A percentile compares a stretch with the other conserved stretches of the same genome.
Conservation (phyloP, 1,284 basidiomycete species). For the Meripilus lineatus region DNA sequence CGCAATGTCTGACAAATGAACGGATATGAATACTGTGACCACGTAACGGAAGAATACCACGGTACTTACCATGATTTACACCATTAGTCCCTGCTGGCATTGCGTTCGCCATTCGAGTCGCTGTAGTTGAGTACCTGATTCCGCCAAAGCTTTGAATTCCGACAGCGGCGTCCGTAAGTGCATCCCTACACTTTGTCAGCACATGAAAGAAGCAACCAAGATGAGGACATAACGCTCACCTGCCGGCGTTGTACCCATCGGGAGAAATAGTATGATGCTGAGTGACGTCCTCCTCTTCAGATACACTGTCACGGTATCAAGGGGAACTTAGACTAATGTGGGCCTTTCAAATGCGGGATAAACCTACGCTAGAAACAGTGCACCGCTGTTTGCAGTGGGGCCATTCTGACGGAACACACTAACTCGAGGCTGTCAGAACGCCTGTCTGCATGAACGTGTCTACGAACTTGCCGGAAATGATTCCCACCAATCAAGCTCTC, state of each 20-base stretch:
- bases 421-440: neutral
- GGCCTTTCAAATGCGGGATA: neutral
- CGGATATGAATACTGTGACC: neutral
- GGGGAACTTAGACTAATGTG: neutral
- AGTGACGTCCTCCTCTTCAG: conserved; percentile 47
- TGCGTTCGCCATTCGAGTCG: conserved; percentile 43
- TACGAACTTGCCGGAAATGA: conserved; percentile 40
- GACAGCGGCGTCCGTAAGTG: conserved; percentile 38
- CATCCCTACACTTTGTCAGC: conserved; percentile 29
- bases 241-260: conserved; percentile 53
- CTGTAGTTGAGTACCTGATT: conserved; percentile 45
- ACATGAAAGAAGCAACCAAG: neutral
- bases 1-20: conserved; percentile 34
- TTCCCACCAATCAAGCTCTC: conserved; percentile 63
- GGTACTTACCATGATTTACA: conserved; percentile 37
- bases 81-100: conserved; percentile 46
- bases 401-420: conserved; percentile 76
- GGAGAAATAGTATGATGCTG: conserved; percentile 47
- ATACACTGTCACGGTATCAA: conserved; percentile 38
- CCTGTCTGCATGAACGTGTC: too few relatives aligned
- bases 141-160: conserved; percentile 39
- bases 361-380: conserved; percentile 65
- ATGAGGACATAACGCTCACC: conserved; percentile 18
- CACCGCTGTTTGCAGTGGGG: conserved; percentile 47
- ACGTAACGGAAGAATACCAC: neutral